Evolutionary conservation across 805 yeast genomes (phyloP), one percentile per base, ranked within the genome.

Genomic region (Pichia paraexigua): DNA sequence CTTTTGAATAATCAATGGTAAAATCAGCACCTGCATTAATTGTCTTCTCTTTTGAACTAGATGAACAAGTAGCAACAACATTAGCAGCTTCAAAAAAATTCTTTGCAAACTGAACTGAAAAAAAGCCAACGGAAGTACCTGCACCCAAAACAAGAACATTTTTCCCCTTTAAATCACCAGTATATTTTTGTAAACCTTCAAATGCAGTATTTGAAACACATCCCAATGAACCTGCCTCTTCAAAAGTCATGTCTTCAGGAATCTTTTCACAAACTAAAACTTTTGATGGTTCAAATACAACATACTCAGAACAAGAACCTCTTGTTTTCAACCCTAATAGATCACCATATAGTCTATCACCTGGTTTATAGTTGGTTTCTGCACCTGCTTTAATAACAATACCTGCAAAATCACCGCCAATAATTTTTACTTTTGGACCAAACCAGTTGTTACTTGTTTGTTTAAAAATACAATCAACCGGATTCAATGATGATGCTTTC

Each of bases 101-200:
- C 63, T 77, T 82, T 11, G 83, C 79, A 41, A 85, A 63, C 63
- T 82, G 87, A 37, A 79, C 69, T 5, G 75, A 71, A 53, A 71
- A 73, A 28, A 73, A 62, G 22, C 91, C 90, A 17, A 85, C 90
- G 15, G 83, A 68, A 1, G 95, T 81, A 10, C 86, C 82, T 25
- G 85, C 92, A 40, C 96, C 96, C 45, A 85, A 69, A 21, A 87
- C 74, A 46, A 86, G 70, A 5, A 85, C 77, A 52, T 73, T 76
- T 11, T 71, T 70, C 12, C 71, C 70, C 13, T 72, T 28, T 13
- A 55, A 49, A 63, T 48, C 20, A 21, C 51, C 50, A 2, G 15
- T 18, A 32, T 53, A 51, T 41, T 48, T 41, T 3, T 48, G 48
- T 21, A 46, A 60, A 27, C 51, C 58, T 40, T 51, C 57, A 56